Evolutionary conservation across 148 eudicot genomes (phyloP).

Genomic region (Rhododendron ferrugineum): DNA sequence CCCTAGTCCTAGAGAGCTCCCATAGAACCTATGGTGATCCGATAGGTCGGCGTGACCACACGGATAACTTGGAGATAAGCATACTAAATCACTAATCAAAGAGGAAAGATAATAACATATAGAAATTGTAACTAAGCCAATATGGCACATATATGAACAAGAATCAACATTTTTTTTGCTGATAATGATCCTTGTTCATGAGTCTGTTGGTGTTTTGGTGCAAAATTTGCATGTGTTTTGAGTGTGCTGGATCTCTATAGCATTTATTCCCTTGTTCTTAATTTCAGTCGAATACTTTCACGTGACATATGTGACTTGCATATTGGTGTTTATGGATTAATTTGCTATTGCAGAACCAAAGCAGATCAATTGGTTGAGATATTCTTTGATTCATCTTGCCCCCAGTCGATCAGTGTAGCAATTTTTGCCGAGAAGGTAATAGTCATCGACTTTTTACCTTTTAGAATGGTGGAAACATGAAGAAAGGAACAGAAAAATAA

Average conservation of each 20-base stretch:
- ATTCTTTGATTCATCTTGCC: slow-evolving; percentile 46
- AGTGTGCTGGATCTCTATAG: slow-evolving; percentile 6
- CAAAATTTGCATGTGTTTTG: not conserved
- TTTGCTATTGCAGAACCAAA: slow-evolving; percentile 48
- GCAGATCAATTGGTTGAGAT: slow-evolving; percentile 46
- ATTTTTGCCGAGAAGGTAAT: slow-evolving; percentile 74
- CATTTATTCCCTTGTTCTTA: not conserved
- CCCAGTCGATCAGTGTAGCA: slow-evolving; percentile 59
- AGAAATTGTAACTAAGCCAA: not conserved
- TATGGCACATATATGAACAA: not conserved
- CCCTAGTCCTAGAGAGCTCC: not conserved
- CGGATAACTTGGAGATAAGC: not conserved
- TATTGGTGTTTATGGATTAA: slow-evolving; percentile 4
- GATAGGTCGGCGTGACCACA: not conserved
- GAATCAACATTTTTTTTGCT: not conserved
- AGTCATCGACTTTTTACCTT: not conserved
- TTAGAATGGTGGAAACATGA: not conserved
- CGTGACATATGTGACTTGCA: not conserved
- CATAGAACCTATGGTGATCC: not conserved
- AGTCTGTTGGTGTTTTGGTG: not conserved
- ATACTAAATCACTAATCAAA: not conserved
- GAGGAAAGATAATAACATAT: not conserved
- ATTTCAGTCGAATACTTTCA: not conserved
- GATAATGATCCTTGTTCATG: not conserved
- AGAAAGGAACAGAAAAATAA: not conserved